These are phyloP conservation scores for Mucuna pruriens DNA, from an alignment of 306 rosid species.

Conservation along the genomic window DNA sequence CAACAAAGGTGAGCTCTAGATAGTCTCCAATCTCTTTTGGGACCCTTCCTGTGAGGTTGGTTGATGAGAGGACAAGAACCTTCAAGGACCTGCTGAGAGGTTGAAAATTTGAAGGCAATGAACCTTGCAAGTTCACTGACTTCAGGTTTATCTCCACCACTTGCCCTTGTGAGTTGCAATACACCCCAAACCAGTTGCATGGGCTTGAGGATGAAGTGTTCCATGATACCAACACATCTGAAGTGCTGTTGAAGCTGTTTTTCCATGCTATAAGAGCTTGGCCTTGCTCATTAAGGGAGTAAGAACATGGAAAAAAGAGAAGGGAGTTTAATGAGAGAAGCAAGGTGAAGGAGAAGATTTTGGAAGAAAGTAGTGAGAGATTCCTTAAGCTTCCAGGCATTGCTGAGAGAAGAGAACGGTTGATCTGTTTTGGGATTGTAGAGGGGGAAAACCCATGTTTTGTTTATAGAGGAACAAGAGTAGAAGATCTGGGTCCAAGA, in stretches of 20 bases:
- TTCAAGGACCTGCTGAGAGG: constrained; percentile 59
- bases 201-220: constrained; percentile 54
- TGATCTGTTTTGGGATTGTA: constrained; percentile 90
- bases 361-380: constrained; percentile 66
- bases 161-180: constrained; percentile 66
- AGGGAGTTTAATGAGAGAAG: constrained; percentile 59
- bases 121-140: constrained; percentile 69
- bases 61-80: constrained; percentile 59
- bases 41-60: constrained; percentile 70
- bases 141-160: constrained; percentile 66
- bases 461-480: constrained; percentile 86
- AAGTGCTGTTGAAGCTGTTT: constrained; percentile 60
- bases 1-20: constrained; percentile 60
- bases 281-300: constrained; percentile 84
- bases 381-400: constrained; percentile 89
- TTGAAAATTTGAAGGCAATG: constrained; percentile 82
- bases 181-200: constrained; percentile 85
- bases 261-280: constrained; percentile 86
- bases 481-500: constrained; percentile 77
- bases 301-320: constrained; percentile 61
- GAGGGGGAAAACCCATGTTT: constrained; percentile 93
- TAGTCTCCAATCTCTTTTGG: constrained; percentile 77
- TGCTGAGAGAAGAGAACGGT: constrained; percentile 66
- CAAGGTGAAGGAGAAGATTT: constrained; percentile 62
- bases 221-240: constrained; percentile 72